Base-by-base conservation (phyloP, 2,329 filamentous ascomycete species). In the Colletotrichum graminicola region DNA sequence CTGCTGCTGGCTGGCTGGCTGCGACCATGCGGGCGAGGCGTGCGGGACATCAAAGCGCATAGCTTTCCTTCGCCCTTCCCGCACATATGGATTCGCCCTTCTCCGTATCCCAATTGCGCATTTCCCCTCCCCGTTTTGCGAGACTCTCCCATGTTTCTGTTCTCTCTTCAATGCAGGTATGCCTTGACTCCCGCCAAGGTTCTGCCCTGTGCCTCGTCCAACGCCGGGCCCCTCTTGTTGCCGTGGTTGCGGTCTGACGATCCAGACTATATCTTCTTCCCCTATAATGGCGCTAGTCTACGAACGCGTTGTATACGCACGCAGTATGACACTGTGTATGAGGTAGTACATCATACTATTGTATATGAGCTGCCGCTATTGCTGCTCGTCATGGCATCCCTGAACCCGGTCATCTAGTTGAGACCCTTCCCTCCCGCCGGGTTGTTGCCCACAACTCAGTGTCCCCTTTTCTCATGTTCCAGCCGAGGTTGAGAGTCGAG, bases 161-260 rank as follows among this genome's bases (percentile, higher is more conserved):
- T 18, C 43, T 16, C 21, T 51, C 60, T 45, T 45, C 32, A 41
- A 63, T 63, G 59, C 59, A 71, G 68, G 45, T 54, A 71, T 71
- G 65, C 68, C 65, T 64, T 51, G 39, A 18, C 65, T 49, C 55
- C 29, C 59, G 59, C 18, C 65, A 68, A 68, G 68, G 59, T 60
- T 64, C 51, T 52, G 65, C 68, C 65, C 68, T 64, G 65, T 52
- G 45, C 43, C 21, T 18, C 12, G 5, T 21, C 7, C n/a, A 62
- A n/a, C 26, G 32, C 41, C 29, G 29, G 41, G 41, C 18, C 26
- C 34, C 29, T 21, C 29, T 21, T 54, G 57, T 51, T 34, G 34
- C 7, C 23, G 12, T n/a, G 32, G 36, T 29, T 39, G 1, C 47
- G 6, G 57, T 55, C 65, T 67, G 65, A 60, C 43, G 45, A 21